Evolutionary conservation across 495 filamentous ascomycete genomes (phyloP), one percentile per base, ranked within the genome.

Genomic region (Terfezia boudieri): DNA sequence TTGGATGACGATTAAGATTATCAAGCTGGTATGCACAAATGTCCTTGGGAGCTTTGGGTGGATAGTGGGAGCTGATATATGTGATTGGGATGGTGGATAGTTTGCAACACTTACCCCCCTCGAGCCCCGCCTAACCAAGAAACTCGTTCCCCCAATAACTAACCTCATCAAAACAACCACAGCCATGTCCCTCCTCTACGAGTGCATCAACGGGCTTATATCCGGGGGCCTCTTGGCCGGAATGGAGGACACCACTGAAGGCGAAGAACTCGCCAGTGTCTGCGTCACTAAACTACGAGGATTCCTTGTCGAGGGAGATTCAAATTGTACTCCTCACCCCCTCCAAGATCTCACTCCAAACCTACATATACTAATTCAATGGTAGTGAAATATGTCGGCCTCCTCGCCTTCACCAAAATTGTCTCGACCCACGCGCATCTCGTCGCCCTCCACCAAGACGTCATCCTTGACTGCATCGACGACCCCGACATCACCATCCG

Each of bases 1-100:
- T 68, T 98, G 90, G 90, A 96, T 98, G 89, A 88, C 86, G 36
- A 96, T 98, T 64, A 98, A 98, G 61, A 77, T 96, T 54, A 98
- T 98, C 64, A 98, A 98, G 66, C 75, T 98, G 52, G 87, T 90
- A 63, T 56, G 80, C 68, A 16, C 49, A 20, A 4, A 46, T 32
- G 4, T 32, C 26, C 26, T 7, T 32, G 26, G 26, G 2, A 32
- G 26, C 26, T 32, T 7, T 32, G 41, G 4, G 41, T 4, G 16
- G 35, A 58, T 58, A 38, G 58, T 26, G 1, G n/a, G 50, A 17
- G 26, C 14, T 9, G 51, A 37, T 7, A 22, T 14, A 8, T 53
- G 8, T 37, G 41, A 5, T 46, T 20, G 12, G 41, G 41, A 46
- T 14, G 14, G 26, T 20, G 20, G n/a, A 5, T 62, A 94, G 84